A percentile compares a stretch with the other conserved stretches of the same genome.
phyloP scores from a whole-genome alignment of 1,139 yeast species.

The Candida labiduridarum region DNA sequence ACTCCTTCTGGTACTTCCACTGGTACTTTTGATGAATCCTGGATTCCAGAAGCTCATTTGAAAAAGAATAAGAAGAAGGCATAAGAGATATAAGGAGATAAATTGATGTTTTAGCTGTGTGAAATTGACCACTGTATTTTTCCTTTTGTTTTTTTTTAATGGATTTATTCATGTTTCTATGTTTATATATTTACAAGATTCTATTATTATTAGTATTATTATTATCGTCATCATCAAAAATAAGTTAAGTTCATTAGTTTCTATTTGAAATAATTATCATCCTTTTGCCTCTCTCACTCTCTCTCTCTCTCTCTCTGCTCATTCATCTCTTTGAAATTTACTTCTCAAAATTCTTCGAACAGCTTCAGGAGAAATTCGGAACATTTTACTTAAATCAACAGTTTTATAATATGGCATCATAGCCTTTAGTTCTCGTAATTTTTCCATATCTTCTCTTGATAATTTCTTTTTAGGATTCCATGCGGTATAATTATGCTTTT shows the following conservation, averaged over 20 bases:
- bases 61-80: slow-evolving; percentile 35
- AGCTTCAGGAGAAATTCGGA: slow-evolving; percentile 79
- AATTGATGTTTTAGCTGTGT: background rate
- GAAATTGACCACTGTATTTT: background rate
- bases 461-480: slow-evolving; percentile 77
- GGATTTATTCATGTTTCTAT: background rate
- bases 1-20: slow-evolving; percentile 34
- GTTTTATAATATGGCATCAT: slow-evolving; percentile 63
- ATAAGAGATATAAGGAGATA: slow-evolving; percentile 22
- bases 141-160: background rate
- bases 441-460: slow-evolving; percentile 71
- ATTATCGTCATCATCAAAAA: background rate
- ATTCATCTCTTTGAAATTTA: slow-evolving; percentile 37
- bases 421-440: slow-evolving; percentile 57
- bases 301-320: too few relatives aligned
- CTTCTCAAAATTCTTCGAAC: slow-evolving; percentile 70
- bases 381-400: slow-evolving; percentile 62
- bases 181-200: background rate
- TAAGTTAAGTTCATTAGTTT: too few relatives aligned
- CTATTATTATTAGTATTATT: background rate
- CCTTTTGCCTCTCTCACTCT: too few relatives aligned
- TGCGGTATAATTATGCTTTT: slow-evolving; percentile 48
- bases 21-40: slow-evolving; percentile 27
- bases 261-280: background rate
- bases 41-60: slow-evolving; percentile 42